Evolutionary conservation across 2,329 filamentous ascomycete genomes (phyloP).

Genomic region (Fusarium cyanostomum): DNA sequence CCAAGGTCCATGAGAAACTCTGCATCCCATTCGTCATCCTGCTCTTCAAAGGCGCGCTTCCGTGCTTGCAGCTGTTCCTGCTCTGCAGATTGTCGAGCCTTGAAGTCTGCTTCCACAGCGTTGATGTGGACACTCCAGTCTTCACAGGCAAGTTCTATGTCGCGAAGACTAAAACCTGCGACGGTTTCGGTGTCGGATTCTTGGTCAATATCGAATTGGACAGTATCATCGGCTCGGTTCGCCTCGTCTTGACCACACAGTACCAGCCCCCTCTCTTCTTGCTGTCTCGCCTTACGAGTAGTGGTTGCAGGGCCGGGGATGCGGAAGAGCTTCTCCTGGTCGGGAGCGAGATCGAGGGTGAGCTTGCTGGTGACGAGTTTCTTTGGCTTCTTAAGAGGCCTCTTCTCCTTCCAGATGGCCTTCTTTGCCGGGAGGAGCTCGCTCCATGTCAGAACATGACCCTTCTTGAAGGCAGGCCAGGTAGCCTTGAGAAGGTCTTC

Average conservation of each 20-base stretch:
- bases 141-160: conserved; percentile 85
- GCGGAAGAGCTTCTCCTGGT: conserved; percentile 87
- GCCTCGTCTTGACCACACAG: conserved; percentile 54
- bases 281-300: conserved; percentile 64
- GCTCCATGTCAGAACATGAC: conserved; percentile 80
- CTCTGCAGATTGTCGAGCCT: conserved; percentile 45
- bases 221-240: conserved; percentile 48
- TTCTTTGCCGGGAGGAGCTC: conserved; percentile 84
- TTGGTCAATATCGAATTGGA: conserved; percentile 59
- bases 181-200: conserved; percentile 71
- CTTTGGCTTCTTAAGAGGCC: conserved; percentile 81
- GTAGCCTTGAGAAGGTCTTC: conserved; percentile 80
- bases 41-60: conserved; percentile 50
- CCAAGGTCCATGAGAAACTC: conserved; percentile 65
- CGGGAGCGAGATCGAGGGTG: conserved; percentile 83
- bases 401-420: conserved; percentile 80
- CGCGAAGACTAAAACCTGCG: conserved; percentile 78
- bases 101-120: conserved; percentile 54
- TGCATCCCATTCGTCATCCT: conserved; percentile 70
- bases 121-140: conserved; percentile 80
- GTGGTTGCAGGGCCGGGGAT: conserved; percentile 69
- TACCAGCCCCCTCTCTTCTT: conserved; percentile 62
- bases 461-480: conserved; percentile 82
- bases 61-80: conserved; percentile 44
- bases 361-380: conserved; percentile 87